Percentiles rank a stretch among this genome's conserved stretches.
These are phyloP conservation scores for Cystobasidium onofrii DNA, from an alignment of 768 basidiomycete genomes.

Conservation along the genomic window DNA sequence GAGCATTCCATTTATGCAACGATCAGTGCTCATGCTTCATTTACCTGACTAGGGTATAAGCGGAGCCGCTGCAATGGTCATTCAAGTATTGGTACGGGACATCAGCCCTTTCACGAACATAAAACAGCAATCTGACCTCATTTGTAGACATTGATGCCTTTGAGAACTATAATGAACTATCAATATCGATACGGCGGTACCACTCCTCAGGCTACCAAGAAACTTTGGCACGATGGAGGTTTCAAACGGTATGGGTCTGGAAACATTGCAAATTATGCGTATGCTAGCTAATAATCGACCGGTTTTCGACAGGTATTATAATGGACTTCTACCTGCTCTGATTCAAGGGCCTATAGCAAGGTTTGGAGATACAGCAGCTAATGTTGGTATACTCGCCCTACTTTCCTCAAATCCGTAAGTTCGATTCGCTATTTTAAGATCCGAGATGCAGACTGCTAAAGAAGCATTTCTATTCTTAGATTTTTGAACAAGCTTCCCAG, in stretches of 20 bases:
- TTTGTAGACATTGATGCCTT: constrained; percentile 30
- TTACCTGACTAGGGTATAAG: constrained; percentile 8
- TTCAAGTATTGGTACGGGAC: constrained; percentile 61
- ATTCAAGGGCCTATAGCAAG: constrained; percentile 60
- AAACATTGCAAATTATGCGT: constrained; percentile 54
- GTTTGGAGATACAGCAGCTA: constrained; percentile 92
- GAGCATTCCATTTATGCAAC: not conserved
- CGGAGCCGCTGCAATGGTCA: constrained; percentile 65
- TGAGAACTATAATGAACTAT: constrained; percentile 77
- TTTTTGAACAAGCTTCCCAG: constrained; percentile 26
- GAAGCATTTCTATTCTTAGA: constrained; percentile 54
- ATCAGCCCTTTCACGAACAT: constrained; percentile 58
- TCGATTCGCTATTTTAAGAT: not conserved
- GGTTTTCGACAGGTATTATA: constrained; percentile 61
- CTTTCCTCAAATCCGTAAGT: constrained; percentile 58
- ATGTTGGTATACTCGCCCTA: constrained; percentile 80
- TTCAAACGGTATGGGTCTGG: constrained; percentile 57
- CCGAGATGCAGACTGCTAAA: constrained; percentile 53
- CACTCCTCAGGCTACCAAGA: constrained; percentile 43
- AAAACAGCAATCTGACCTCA: not conserved
- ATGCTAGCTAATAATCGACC: not conserved
- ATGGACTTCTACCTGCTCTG: constrained; percentile 74
- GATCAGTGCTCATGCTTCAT: not conserved
- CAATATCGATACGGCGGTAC: constrained; percentile 73
- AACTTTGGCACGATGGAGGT: constrained; percentile 10